These are phyloP conservation scores for Sclerotinia borealis DNA, from an alignment of 2,329 filamentous ascomycete genomes.

Conservation along the genomic window DNA sequence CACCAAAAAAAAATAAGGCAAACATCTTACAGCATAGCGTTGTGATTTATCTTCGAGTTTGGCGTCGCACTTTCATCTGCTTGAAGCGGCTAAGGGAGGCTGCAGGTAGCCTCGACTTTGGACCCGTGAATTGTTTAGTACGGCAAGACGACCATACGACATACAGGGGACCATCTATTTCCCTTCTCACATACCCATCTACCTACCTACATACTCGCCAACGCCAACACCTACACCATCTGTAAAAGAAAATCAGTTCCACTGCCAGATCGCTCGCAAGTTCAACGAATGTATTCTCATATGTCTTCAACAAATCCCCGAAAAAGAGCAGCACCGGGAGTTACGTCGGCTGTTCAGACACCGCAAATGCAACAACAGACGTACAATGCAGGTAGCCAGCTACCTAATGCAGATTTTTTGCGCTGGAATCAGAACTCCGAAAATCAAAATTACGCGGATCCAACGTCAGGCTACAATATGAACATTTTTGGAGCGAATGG, in stretches of 20 bases:
- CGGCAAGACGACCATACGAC: not conserved
- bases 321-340: conserved; percentile 70
- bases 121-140: conserved; percentile 2
- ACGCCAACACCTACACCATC: not conserved
- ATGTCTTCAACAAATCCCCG: conserved; percentile 45
- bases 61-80: conserved; percentile 13
- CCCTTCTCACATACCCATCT: not conserved
- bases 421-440: conserved; percentile 44
- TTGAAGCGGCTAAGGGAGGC: conserved; percentile 27
- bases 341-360: conserved; percentile 55
- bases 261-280: not conserved
- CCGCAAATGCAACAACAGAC: conserved; percentile 48
- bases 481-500: conserved; percentile 21
- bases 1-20: conserved; percentile 11
- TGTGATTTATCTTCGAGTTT: conserved; percentile 15
- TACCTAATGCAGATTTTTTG: conserved; percentile 47
- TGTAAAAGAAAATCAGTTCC: not conserved
- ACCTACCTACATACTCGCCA: not conserved
- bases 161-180: not conserved
- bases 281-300: conserved; percentile 19
- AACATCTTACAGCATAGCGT: not conserved
- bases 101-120: conserved; percentile 29
- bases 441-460: conserved; percentile 32
- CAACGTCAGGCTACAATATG: conserved; percentile 27
- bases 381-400: conserved; percentile 39